Evolutionary conservation across 305 asterid genomes (phyloP).

Genomic region (Solanum hybrid): DNA sequence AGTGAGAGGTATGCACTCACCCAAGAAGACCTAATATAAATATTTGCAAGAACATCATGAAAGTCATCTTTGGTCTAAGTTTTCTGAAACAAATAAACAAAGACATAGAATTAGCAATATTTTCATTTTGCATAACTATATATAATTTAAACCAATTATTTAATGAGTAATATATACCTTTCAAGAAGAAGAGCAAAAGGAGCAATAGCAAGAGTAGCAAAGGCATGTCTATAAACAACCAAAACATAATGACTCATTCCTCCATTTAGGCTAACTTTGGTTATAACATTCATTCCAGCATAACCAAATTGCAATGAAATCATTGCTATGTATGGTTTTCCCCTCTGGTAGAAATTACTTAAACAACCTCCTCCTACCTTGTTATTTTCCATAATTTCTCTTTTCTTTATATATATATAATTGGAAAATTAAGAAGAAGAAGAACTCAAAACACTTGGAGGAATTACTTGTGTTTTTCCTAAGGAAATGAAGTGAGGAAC

Average conservation of each 20-base stretch:
- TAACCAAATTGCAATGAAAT: conserved; percentile 71
- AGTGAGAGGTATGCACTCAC: conserved; percentile 25
- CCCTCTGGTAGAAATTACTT: conserved; percentile 35
- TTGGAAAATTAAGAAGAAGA: background rate
- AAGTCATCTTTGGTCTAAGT: conserved; percentile 92
- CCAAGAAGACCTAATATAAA: conserved; percentile 92
- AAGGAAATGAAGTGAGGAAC: conserved; percentile 19
- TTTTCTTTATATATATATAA: background rate
- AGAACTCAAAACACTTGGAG: conserved; percentile 41
- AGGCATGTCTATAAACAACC: conserved; percentile 80
- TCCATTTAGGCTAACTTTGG: conserved; percentile 70
- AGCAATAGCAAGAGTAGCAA: conserved; percentile 78
- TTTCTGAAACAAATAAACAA: conserved; percentile 33
- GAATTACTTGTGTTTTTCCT: conserved; percentile 48
- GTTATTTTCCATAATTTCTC: conserved; percentile 50
- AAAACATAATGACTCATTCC: conserved; percentile 92
- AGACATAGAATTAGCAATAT: background rate
- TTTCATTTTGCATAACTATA: background rate
- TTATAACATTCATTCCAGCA: conserved; percentile 85
- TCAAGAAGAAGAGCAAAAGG: conserved; percentile 75
- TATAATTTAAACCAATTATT: background rate
- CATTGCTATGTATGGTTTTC: conserved; percentile 85
- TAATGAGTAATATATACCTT: conserved; percentile 28
- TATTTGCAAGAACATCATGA: conserved; percentile 67
- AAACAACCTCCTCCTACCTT: conserved; percentile 46